Evolutionary conservation across 441 rosid genomes (phyloP), one percentile per base, ranked within the genome.

Genomic region (Cnidoscolus chayamansa): DNA sequence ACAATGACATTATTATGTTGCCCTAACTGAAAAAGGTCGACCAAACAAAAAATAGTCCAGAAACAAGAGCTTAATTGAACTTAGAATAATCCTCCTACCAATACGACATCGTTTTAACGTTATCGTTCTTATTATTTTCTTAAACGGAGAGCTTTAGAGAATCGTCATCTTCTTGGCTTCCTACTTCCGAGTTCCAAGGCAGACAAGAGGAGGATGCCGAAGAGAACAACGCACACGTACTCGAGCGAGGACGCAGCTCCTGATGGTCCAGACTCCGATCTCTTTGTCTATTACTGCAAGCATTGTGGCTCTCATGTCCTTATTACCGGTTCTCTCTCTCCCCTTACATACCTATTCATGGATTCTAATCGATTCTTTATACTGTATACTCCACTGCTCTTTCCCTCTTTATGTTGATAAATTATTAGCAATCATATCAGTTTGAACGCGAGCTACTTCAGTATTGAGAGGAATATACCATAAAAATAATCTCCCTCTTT

Each of bases 181-280:
- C 4, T 5, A 53, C 19, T 53, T 54, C 20, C 17, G 17, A 54
- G 25, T 16, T 16, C 1, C 19, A 10, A 3, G 47, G 20, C 1
- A 10, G 53, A 8, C 25, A 13, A 51, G 48, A 31, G 58, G 15
- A 59, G 40, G 58, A 94, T 95, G 99, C 99, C 99, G 82, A 95
- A 95, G 88, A 85, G 99, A 81, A 95, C 98, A 59, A 95, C 99
- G 3, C 99, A 95, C 79, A 95, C 99, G 13, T 95, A 95, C 84
- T 95, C 99, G 17, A 95, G 98, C 92, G 98, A 95, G 74, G 98
- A 95, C 83, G 99, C 99, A 6, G 93, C 89, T 61, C 98, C 97
- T 0, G 98, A 95, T 43, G 96, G 99, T 59, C 93, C 96, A 0
- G 94, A 90, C 79, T 95, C 98, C 50, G 99, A 95, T 83, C 99